Base-by-base conservation (phyloP, 345 rosid species). In the Citrus mangshanensis region DNA sequence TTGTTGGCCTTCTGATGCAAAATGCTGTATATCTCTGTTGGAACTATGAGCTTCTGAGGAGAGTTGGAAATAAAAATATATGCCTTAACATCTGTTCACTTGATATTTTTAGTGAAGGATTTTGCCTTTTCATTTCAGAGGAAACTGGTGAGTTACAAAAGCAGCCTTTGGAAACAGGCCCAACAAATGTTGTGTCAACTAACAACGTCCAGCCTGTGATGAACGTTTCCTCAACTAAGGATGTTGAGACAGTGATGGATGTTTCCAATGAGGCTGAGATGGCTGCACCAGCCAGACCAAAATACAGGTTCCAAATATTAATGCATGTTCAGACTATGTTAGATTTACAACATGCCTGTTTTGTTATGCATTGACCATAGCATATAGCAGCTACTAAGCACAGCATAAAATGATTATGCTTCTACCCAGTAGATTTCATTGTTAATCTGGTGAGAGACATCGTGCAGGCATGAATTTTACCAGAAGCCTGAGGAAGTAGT, bases 401-500 rank as follows among this genome's bases (percentile, higher is more conserved):
- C 40, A 59, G 6, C 6, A 2, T 14, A 12, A 59, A 8, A 8
- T 19, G 30, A 59, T 59, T 73, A 61, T 35, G 22, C 65, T 24
- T 58, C 61, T 60, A 16, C 54, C 5, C 21, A 19, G 38, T 67
- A 10, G 73, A 58, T 38, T 54, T 27, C 34, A 37, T 35, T 68
- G 42, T 49, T 77, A 66, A 77, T 64, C 30, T 63, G 24, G 61
- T 76, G n/a, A 49, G 5, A 35, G 18, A 46, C 68, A 68, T 30
- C 77, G 38, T 74, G 70, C 87, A 96, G 99, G 81, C 98, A 93
- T 80, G 97, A 91, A 76, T 88, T 77, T 80, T 96, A 87, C 85
- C 99, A 96, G 86, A 96, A 88, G 87, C 93, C 94, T 42, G 95
- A 94, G 66, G 97, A 91, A 84, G 95, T 93, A 72, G 97, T 96